Evolutionary conservation across 306 rosid species (phyloP).

Genomic region (Gleditsia sinensis): DNA sequence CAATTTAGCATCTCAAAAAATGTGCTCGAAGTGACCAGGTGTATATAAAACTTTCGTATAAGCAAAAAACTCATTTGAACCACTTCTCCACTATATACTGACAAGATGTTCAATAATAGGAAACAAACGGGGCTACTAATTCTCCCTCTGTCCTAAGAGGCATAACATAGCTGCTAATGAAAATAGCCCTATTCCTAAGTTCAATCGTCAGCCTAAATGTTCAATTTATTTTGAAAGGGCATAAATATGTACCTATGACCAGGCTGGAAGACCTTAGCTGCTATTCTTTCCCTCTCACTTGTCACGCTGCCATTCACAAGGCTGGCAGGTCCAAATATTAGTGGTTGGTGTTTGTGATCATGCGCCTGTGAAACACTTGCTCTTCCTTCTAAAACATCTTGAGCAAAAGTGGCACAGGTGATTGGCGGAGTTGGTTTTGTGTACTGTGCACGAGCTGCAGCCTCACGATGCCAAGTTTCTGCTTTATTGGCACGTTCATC

Average conservation of each 20-base stretch:
- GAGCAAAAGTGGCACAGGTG: conserved; percentile 97
- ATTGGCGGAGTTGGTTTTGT: conserved; percentile 75
- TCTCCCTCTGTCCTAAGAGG: not conserved
- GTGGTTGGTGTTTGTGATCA: conserved; percentile 93
- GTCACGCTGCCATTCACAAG: conserved; percentile 75
- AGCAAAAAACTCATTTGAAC: not conserved
- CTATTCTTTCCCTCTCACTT: conserved; percentile 84
- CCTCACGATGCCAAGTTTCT: conserved; percentile 82
- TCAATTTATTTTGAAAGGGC: conserved; percentile 3
- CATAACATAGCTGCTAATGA: conserved; percentile 3
- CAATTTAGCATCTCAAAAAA: conserved; percentile 36
- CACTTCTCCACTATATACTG: not conserved
- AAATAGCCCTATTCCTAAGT: conserved; percentile 4
- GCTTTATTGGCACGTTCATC: conserved; percentile 83
- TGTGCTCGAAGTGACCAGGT: conserved; percentile 1
- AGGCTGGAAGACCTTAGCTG: conserved; percentile 97
- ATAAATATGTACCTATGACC: conserved; percentile 44
- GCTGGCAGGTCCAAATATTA: conserved; percentile 94
- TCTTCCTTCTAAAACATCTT: conserved; percentile 98
- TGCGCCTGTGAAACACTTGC: conserved; percentile 77
- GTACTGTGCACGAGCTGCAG: conserved; percentile 61
- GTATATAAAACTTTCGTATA: not conserved
- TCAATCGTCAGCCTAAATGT: conserved; percentile 5
- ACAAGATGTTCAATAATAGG: conserved; percentile 5
- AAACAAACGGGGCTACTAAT: not conserved